These are phyloP conservation scores for Penicillium samsonianum DNA, from an alignment of 495 filamentous ascomycete species.

Conservation along the genomic window DNA sequence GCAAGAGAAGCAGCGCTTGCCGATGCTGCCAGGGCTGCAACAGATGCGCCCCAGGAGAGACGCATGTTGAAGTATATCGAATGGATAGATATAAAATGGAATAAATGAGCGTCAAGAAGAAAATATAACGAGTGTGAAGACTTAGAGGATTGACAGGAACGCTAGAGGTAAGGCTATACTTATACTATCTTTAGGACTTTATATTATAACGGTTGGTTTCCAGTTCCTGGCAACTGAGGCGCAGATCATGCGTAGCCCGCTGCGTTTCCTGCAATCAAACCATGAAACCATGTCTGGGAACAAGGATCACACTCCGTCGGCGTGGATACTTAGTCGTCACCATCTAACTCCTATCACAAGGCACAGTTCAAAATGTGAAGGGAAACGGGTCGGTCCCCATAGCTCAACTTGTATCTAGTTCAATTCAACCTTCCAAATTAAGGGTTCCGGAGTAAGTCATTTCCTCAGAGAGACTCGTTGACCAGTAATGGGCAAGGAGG, in stretches of 20 bases:
- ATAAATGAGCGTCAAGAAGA: not conserved
- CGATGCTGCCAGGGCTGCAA: slow-evolving; percentile 29
- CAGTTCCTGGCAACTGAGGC: not conserved
- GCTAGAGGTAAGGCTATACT: not conserved
- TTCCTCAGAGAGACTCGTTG: not conserved
- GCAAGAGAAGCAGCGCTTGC: slow-evolving; percentile 33
- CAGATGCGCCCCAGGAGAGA: slow-evolving; percentile 23
- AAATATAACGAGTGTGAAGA: not conserved
- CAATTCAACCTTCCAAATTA: not conserved
- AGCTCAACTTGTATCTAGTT: not conserved
- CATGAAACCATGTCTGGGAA: not conserved
- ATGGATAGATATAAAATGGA: not conserved
- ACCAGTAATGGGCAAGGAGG: not conserved
- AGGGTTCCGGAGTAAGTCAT: not conserved
- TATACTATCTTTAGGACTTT: not conserved
- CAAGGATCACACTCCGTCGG: not conserved
- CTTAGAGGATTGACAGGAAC: not conserved
- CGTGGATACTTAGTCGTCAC: not conserved
- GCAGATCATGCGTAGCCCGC: not conserved
- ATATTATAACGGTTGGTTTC: not conserved
- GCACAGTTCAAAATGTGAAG: not conserved
- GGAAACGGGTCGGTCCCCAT: not conserved
- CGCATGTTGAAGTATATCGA: slow-evolving; percentile 23
- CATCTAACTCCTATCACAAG: not conserved
- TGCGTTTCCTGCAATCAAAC: not conserved